Conservation (phyloP, 176 grass and related monocot species). For the Carex littledalei region DNA sequence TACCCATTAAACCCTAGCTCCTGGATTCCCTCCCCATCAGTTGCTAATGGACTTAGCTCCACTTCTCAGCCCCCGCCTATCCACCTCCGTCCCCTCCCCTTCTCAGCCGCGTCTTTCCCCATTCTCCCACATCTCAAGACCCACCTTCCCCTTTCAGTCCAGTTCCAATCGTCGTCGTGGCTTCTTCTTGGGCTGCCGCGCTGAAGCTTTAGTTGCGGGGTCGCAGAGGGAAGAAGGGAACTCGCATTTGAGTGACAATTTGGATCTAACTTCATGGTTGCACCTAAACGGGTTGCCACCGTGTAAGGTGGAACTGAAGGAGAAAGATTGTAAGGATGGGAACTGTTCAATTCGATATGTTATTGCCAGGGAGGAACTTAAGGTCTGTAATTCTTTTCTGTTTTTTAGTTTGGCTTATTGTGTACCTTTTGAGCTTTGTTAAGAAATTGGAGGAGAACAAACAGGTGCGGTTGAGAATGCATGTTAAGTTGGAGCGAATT, state of each 20-base stretch:
- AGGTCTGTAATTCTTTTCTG: constrained; percentile 29
- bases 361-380: constrained; percentile 57
- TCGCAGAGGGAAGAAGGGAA: constrained; percentile 25
- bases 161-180: constrained; percentile 17
- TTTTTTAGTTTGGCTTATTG: background rate
- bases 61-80: constrained; percentile 30
- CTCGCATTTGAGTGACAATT: constrained; percentile 23
- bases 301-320: constrained; percentile 59
- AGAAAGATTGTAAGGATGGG: constrained; percentile 53
- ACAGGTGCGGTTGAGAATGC: background rate
- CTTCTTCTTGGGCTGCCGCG: constrained; percentile 31
- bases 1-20: background rate
- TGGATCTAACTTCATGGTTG: constrained; percentile 68
- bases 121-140: constrained; percentile 13
- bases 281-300: constrained; percentile 44
- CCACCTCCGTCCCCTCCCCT: constrained; percentile 21
- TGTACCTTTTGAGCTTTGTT: background rate
- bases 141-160: constrained; percentile 28
- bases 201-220: constrained; percentile 43
- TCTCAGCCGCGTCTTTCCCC: constrained; percentile 18
- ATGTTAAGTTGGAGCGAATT: constrained; percentile 5
- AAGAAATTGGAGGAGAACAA: background rate
- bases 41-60: constrained; percentile 30
- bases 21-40: background rate
- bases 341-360: constrained; percentile 65